Evolutionary conservation across 2,329 filamentous ascomycete species (phyloP).

Genomic region (Pleoardoris graminearum): DNA sequence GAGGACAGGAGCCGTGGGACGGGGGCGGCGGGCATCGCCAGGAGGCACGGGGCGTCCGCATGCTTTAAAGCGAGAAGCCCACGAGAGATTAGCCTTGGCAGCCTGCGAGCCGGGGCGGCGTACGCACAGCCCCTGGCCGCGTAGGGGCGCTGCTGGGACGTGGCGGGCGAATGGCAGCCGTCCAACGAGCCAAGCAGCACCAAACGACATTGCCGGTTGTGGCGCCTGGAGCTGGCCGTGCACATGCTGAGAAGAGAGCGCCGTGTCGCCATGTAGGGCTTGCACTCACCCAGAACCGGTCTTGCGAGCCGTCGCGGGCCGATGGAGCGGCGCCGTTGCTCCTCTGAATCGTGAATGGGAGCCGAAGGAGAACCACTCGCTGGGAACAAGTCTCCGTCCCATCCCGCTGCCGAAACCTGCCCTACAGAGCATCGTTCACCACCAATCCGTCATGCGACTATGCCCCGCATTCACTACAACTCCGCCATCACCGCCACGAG

Average conservation of each 20-base stretch:
- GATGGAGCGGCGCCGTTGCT: too few relatives aligned
- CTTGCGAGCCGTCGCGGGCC: neutral
- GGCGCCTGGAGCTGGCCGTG: neutral
- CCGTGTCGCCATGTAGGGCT: neutral
- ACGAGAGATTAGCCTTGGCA: constrained; percentile 7
- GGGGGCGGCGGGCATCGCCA: neutral
- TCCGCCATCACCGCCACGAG: too few relatives aligned
- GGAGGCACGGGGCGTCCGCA: constrained; percentile 1
- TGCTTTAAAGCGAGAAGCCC: constrained; percentile 3
- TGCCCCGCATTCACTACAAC: too few relatives aligned
- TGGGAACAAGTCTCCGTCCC: neutral
- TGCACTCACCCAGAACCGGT: too few relatives aligned
- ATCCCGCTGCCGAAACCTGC: neutral
- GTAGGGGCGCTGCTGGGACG: neutral
- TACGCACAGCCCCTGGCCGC: neutral
- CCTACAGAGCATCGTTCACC: neutral
- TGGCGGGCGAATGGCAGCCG: neutral
- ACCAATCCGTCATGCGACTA: too few relatives aligned
- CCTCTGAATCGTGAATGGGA: too few relatives aligned
- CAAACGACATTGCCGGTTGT: neutral
- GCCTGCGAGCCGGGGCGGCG: neutral
- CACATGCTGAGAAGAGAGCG: neutral
- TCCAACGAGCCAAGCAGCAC: neutral
- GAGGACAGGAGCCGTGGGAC: neutral
- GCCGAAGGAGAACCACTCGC: too few relatives aligned